Percentiles rank a stretch among this genome's conserved stretches.
These are phyloP conservation scores for Endothia cerciana DNA, from an alignment of 2,329 filamentous ascomycete genomes.

Conservation along the genomic window DNA sequence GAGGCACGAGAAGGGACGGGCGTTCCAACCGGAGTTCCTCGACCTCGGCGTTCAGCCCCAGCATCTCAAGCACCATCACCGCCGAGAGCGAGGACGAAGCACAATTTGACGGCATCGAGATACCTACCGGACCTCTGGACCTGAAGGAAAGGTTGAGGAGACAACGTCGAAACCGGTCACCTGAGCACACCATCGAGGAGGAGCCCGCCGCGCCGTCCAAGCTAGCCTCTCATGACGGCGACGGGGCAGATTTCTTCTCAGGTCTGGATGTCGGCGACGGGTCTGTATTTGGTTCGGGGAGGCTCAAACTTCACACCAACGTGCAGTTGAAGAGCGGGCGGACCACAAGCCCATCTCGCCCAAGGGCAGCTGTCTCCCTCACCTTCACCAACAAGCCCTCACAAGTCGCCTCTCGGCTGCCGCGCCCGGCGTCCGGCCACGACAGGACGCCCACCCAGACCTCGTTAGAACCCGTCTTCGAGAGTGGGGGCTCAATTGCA, in stretches of 20 bases:
- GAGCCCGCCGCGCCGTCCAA: conserved; percentile 31
- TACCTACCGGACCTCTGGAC: conserved; percentile 83
- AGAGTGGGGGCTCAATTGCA: conserved; percentile 75
- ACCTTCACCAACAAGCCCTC: conserved; percentile 86
- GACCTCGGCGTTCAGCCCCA: conserved; percentile 87
- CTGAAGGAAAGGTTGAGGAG: conserved; percentile 78
- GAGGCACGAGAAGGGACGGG: conserved; percentile 80
- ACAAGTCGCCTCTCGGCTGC: conserved; percentile 68
- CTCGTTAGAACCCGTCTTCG: conserved; percentile 88
- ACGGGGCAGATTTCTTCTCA: conserved; percentile 79
- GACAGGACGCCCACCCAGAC: conserved; percentile 70
- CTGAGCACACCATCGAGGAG: conserved; percentile 51
- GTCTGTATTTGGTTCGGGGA: conserved; percentile 78
- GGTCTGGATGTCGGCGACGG: conserved; percentile 86
- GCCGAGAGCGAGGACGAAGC: conserved; percentile 92
- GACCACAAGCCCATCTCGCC: conserved; percentile 70
- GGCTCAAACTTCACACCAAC: conserved; percentile 86
- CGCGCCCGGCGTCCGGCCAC: conserved; percentile 69
- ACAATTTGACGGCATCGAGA: conserved; percentile 77
- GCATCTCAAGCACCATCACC: conserved; percentile 87
- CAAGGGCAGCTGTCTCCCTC: conserved; percentile 78
- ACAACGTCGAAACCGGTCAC: conserved; percentile 65
- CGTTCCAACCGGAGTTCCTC: conserved; percentile 84
- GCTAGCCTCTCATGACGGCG: conserved; percentile 38
- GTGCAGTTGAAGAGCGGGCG: conserved; percentile 80